Base-by-base conservation (phyloP, 2,329 filamentous ascomycete species). In the Elsinoe ampelina region DNA sequence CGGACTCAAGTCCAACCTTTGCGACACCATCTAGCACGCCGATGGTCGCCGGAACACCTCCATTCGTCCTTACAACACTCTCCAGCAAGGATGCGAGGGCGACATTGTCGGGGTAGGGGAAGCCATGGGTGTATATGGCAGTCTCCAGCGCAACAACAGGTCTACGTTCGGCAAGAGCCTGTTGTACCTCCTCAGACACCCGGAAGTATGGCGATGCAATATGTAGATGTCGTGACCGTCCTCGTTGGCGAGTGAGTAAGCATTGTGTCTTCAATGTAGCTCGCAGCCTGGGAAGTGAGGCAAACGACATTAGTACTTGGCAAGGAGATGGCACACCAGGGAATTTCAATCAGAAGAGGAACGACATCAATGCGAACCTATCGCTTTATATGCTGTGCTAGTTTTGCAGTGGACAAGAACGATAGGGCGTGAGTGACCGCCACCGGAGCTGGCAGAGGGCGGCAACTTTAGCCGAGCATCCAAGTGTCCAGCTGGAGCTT, bases 111-210 rank as follows among this genome's bases (percentile, higher is more conserved):
- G 85, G 85, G 63, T 86, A 86, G 2, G 85, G 84, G 61, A 84
- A 87, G 58, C 83, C 83, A 72, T 98, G 93, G 1, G 93, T 98
- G 72, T 98, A 97, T 64, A 98, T 97, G 3, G 93, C 95, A 1
- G 89, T 90, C 72, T 98, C 93, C 3, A 98, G 79, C 13, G 92
- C 93, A 10, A 98, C 91, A 3, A 98, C 85, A 0, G 93, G 92
- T 65, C 83, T 84, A 57, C 84, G 83, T 11, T 82, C 80, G 41
- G 81, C 77, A 48, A 96, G 71, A 38, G 91, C 92, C 67, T 89
- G 83, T 54, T 78, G 76, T 11, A 98, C 85, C 71, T 97, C 92
- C 52, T 92, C 85, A 1, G 89, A 91, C 41, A 95, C 77, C 55
- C 77, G 80, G 57, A 95, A 78, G 59, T 73, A 89, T 71, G 67